A percentile compares a stretch with the other conserved stretches of the same genome.
phyloP scores from a whole-genome alignment of 495 filamentous ascomycete species.

The Lasiosphaeria miniovina region DNA sequence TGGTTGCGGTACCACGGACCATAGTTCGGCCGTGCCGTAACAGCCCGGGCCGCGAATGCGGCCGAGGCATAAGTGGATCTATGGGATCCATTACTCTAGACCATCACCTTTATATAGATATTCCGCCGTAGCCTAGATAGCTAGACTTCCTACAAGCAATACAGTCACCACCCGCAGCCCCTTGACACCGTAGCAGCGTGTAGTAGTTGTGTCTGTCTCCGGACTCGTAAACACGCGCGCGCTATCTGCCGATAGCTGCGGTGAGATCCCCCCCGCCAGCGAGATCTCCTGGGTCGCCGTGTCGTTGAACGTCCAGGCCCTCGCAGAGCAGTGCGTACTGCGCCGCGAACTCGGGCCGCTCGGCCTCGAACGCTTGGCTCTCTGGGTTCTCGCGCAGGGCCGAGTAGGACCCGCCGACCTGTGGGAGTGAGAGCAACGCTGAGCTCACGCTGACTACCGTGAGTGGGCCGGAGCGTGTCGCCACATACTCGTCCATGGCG shows the following conservation, averaged over 20 bases:
- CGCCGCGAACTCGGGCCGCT: neutral
- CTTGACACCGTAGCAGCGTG: neutral
- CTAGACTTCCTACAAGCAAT: too few species aligned
- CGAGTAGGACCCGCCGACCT: neutral
- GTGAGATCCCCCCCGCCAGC: neutral
- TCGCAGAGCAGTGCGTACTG: neutral
- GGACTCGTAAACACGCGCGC: neutral
- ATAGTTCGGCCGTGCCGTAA: too few species aligned
- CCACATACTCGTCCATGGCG: neutral
- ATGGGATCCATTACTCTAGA: too few species aligned
- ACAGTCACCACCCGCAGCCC: too few species aligned
- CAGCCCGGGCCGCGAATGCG: too few species aligned
- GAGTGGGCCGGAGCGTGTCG: neutral
- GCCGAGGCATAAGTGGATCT: too few species aligned
- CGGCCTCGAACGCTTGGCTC: neutral
- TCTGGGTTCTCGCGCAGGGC: neutral
- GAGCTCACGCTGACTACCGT: neutral
- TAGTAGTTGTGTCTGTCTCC: neutral
- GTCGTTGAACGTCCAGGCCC: neutral
- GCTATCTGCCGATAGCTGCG: neutral
- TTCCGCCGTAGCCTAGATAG: too few species aligned
- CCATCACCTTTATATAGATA: too few species aligned
- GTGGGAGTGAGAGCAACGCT: neutral
- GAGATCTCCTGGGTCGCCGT: neutral
- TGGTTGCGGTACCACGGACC: too few species aligned